A percentile compares a stretch with the other conserved stretches of the same genome.
These are phyloP conservation scores for Erigeron canadensis DNA, from an alignment of 129 eudicot genomes.

Conservation along the genomic window DNA sequence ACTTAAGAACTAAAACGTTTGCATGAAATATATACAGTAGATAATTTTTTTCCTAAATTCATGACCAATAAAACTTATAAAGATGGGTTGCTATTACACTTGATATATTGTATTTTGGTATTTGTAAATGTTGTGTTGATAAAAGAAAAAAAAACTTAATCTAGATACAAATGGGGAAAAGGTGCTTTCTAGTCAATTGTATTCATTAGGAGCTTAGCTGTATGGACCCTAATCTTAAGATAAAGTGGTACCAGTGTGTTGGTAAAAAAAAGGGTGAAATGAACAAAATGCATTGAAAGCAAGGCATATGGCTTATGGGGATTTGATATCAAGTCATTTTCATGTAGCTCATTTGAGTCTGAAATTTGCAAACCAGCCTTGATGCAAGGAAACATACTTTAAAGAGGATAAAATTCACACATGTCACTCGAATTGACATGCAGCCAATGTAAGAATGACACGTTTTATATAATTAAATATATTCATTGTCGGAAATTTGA, in stretches of 20 bases:
- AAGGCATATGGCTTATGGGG: conserved; percentile 31
- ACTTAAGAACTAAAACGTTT: not conserved
- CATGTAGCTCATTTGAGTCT: conserved; percentile 28
- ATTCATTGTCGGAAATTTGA: too few species aligned
- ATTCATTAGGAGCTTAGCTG: conserved; percentile 47
- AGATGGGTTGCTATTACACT: not conserved
- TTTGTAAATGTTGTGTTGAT: not conserved
- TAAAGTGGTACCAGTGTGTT: conserved; percentile 41
- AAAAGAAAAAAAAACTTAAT: conserved; percentile 11
- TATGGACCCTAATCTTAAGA: conserved; percentile 42
- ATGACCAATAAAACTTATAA: not conserved
- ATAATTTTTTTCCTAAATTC: not conserved
- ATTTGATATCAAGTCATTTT: conserved; percentile 45
- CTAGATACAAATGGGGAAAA: conserved; percentile 25
- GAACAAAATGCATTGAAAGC: conserved; percentile 37
- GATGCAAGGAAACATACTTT: conserved; percentile 15
- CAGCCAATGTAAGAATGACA: conserved; percentile 13
- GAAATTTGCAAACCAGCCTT: conserved; percentile 28
- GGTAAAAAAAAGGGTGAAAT: conserved; percentile 30
- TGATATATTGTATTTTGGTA: not conserved
- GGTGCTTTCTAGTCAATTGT: conserved; percentile 22
- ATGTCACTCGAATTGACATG: not conserved
- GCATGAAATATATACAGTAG: not conserved
- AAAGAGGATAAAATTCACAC: not conserved
- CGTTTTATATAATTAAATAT: not conserved